Base-by-base conservation (phyloP, 1,284 basidiomycete species). In the Pholiota adiposa region DNA sequence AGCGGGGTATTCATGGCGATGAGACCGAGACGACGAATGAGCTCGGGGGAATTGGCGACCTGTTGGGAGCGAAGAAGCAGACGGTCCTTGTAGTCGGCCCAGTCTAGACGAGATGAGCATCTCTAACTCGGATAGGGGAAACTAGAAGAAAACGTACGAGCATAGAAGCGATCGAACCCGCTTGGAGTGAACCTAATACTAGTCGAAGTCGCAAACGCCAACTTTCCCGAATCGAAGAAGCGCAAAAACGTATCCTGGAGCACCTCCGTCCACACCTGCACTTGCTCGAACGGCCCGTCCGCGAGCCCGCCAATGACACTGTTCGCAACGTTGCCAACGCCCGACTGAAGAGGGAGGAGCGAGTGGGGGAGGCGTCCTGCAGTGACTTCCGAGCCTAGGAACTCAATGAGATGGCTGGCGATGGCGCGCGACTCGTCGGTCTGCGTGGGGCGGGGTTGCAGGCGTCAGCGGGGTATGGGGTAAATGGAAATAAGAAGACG, bases 1-100 rank as follows among this genome's bases (percentile, higher is more conserved):
- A 83, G 70, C 0, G 82, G 81, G 0, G 82, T 83, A 64, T 83
- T 83, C 80, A 83, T 82, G 1, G 81, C 80, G 34, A 82, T 82
- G 73, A 16, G 71, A 60, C 82, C 82, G 12, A 83, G 71, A 0
- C 82, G 73, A 14, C 82, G 71, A 57, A 83, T 82, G 55, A 83
- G 74, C 63, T 84, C 82, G 2, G 82, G 81, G 1, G 81, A 77
- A 66, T 83, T 83, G 54, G 81, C 81, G 4, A 83, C 79, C 67
- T 83, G 81, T 62, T 84, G 82, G 2, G 82, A 82, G 18, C 81
- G 80, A 3, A 84, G 76, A 5, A 83, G 73, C 0, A 84, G 76
- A 9, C 78, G 71, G 65, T 82, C 75, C 63, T 80, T 78, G 71
- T 84, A 84, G n/a, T 72, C 65, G 0, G 66, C 67, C 81, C 81